Percentiles rank a stretch among this genome's conserved stretches.
These are phyloP conservation scores for Alnus glutinosa DNA, from an alignment of 306 rosid genomes.

Conservation along the genomic window DNA sequence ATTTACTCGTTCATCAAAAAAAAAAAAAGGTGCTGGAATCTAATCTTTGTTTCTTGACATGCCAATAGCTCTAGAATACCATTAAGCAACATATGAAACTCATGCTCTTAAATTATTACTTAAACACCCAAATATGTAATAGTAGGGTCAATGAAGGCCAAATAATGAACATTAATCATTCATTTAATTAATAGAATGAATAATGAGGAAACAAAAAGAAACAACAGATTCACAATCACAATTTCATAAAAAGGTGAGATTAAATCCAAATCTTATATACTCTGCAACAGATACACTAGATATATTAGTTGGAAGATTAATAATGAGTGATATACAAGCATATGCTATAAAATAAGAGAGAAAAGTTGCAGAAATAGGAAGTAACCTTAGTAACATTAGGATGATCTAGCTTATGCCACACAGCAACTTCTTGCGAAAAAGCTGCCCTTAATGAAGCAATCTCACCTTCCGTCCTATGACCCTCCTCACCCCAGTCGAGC, in stretches of 20 bases:
- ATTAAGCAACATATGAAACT: background rate
- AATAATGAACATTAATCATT: background rate
- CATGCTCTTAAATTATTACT: background rate
- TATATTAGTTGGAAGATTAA: background rate
- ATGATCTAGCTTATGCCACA: conserved; percentile 98
- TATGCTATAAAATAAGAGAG: conserved; percentile 12
- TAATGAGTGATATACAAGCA: conserved; percentile 7
- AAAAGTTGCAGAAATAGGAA: conserved; percentile 26
- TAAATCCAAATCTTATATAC: background rate
- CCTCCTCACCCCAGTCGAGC: conserved; percentile 99
- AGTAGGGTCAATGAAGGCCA: background rate
- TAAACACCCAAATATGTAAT: background rate
- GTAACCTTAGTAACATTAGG: conserved; percentile 95
- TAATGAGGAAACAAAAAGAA: background rate
- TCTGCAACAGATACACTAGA: background rate
- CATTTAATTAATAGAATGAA: background rate
- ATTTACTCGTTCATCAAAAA: no score
- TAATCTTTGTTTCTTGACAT: background rate
- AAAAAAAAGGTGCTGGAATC: background rate
- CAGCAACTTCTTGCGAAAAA: conserved; percentile 94
- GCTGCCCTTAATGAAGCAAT: conserved; percentile 84
- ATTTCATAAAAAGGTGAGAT: background rate
- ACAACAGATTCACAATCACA: background rate
- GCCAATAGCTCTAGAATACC: background rate
- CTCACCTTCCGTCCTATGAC: conserved; percentile 92